Evolutionary conservation across 1,284 basidiomycete species (phyloP).

Genomic region (Pseudozyma tsukubaensis): DNA sequence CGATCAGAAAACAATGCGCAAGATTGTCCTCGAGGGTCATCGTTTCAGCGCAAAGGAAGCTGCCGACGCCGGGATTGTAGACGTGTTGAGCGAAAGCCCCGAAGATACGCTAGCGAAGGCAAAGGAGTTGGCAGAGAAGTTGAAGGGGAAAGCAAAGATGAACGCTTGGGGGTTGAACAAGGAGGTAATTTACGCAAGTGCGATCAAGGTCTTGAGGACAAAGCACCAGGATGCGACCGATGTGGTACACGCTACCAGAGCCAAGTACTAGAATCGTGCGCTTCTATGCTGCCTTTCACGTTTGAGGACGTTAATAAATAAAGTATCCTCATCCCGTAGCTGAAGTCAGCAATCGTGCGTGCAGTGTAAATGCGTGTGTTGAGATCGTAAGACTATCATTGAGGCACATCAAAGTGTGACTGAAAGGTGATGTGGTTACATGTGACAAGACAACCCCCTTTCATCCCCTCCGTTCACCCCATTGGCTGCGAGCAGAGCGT

Average conservation of each 20-base stretch:
- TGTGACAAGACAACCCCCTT: not conserved
- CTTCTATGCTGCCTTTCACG: too few relatives aligned
- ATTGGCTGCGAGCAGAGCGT: not conserved
- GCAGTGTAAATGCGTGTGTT: too few relatives aligned
- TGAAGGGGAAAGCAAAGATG: slow-evolving; percentile 69
- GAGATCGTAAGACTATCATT: too few relatives aligned
- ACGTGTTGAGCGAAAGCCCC: slow-evolving; percentile 75
- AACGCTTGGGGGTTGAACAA: slow-evolving; percentile 73
- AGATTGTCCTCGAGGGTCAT: slow-evolving; percentile 84
- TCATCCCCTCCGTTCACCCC: not conserved
- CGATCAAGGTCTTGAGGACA: slow-evolving; percentile 31
- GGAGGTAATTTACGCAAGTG: slow-evolving; percentile 58
- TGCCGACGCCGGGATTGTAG: slow-evolving; percentile 77
- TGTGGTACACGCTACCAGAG: slow-evolving; percentile 21
- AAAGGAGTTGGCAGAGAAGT: slow-evolving; percentile 69
- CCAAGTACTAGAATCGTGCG: slow-evolving; percentile 24
- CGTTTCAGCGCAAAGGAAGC: slow-evolving; percentile 83
- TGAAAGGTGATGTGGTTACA: not conserved
- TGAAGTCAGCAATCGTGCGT: too few relatives aligned
- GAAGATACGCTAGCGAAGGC: slow-evolving; percentile 73
- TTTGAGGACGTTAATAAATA: too few relatives aligned
- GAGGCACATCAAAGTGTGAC: not conserved
- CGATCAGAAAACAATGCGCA: slow-evolving; percentile 76
- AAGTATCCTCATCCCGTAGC: too few relatives aligned
- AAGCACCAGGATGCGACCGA: slow-evolving; percentile 34